These are phyloP conservation scores for Verticillium dahliae DNA, from an alignment of 2,329 filamentous ascomycete genomes.

Conservation along the genomic window DNA sequence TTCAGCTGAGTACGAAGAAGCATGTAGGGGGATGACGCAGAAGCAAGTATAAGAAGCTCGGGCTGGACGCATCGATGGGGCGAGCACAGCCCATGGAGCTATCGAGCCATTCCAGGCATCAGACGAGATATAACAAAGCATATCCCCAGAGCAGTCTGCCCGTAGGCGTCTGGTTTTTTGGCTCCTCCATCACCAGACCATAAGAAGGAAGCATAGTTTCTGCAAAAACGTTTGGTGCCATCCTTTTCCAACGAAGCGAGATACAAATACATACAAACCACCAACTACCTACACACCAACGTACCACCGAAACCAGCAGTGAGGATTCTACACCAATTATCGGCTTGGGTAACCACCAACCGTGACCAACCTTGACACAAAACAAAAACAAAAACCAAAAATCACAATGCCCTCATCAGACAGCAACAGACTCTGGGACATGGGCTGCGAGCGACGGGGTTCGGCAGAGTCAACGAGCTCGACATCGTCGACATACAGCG, in stretches of 20 bases:
- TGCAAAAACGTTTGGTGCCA: too few species aligned
- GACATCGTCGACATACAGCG: not conserved
- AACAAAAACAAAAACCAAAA: not conserved
- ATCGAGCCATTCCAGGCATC: not conserved
- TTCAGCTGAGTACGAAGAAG: not conserved
- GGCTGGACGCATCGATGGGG: not conserved
- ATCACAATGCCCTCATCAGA: not conserved
- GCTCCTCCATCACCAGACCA: not conserved
- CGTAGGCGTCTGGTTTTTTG: too few species aligned
- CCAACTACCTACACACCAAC: too few species aligned
- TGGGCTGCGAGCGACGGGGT: not conserved
- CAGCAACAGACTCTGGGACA: not conserved
- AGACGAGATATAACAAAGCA: not conserved
- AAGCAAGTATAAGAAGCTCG: not conserved
- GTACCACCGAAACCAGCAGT: too few species aligned
- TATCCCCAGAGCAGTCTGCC: not conserved
- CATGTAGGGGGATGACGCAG: not conserved
- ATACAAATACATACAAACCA: too few species aligned
- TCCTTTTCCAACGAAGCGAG: too few species aligned
- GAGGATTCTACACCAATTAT: too few species aligned
- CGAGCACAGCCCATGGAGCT: not conserved
- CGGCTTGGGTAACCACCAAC: too few species aligned
- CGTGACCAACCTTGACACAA: not conserved
- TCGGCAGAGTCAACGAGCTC: slow-evolving; percentile 1
- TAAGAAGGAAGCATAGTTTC: not conserved